Conservation (phyloP, 768 basidiomycete species). For the Boletus edulis region DNA sequence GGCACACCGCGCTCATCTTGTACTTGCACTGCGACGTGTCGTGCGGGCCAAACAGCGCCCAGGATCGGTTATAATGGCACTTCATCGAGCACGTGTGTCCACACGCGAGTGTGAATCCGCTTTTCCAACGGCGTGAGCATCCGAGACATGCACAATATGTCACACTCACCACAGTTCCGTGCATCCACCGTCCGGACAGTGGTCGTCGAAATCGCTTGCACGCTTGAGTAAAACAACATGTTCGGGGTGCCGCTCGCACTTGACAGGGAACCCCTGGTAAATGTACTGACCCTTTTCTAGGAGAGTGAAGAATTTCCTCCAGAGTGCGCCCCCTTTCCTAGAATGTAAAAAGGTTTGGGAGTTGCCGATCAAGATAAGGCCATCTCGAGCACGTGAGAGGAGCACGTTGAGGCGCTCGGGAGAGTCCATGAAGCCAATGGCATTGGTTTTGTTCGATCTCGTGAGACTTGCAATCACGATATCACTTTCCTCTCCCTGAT, state of each 20-base stretch:
- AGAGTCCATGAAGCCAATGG: constrained; percentile 71
- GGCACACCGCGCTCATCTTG: constrained; percentile 38
- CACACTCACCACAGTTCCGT: constrained; percentile 49
- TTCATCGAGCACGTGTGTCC: constrained; percentile 49
- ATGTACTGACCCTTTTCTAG: constrained; percentile 7
- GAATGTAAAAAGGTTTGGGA: constrained; percentile 49
- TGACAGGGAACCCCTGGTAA: constrained; percentile 45
- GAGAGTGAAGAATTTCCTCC: constrained; percentile 11
- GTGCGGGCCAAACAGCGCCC: constrained; percentile 24
- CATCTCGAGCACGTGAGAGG: constrained; percentile 64
- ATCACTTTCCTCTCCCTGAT: constrained; percentile 72
- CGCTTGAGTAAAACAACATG: constrained; percentile 36
- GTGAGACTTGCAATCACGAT: constrained; percentile 63
- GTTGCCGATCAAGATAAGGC: constrained; percentile 65
- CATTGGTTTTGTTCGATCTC: constrained; percentile 50
- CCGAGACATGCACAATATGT: accelerated
- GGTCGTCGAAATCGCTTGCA: constrained; percentile 48
- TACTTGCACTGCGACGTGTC: constrained; percentile 40
- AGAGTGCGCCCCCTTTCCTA: constrained; percentile 14
- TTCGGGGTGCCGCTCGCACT: constrained; percentile 53
- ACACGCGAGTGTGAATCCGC: constrained; percentile 11
- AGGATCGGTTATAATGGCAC: constrained; percentile 54
- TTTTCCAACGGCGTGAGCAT: not conserved
- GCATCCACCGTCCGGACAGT: constrained; percentile 65
- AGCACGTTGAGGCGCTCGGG: constrained; percentile 70